Conservation (phyloP, 202 grass and related monocot species). For the Miscanthus sacchariflorus region DNA sequence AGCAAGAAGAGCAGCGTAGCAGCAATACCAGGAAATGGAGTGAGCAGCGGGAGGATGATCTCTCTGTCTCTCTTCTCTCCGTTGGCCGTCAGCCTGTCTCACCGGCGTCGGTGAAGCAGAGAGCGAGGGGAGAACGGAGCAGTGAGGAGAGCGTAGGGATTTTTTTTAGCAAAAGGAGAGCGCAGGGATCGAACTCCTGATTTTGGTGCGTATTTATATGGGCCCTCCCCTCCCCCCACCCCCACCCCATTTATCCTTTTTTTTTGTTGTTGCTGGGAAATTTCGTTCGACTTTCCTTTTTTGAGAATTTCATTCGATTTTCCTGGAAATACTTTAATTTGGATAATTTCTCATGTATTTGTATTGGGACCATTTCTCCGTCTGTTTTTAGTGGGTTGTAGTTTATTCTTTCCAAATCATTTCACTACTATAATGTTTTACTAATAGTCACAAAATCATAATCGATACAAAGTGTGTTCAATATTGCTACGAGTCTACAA, state of each 20-base stretch:
- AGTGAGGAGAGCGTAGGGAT: neutral
- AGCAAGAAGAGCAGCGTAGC: neutral
- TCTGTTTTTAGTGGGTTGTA: neutral
- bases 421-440: neutral
- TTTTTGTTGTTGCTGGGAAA: neutral
- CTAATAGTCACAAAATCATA: neutral
- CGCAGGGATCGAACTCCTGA: neutral
- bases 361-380: neutral
- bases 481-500: neutral
- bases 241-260: neutral
- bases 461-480: neutral
- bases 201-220: neutral
- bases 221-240: no score
- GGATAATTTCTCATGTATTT: neutral
- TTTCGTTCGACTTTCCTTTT: neutral
- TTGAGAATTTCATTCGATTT: neutral
- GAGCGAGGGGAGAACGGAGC: neutral
- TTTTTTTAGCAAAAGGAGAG: neutral
- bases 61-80: neutral
- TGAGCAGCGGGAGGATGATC: neutral
- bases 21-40: slow-evolving; percentile 15
- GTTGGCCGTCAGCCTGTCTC: neutral
- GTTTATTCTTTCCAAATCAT: neutral
- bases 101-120: neutral
- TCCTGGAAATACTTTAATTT: neutral